Base-by-base conservation (phyloP, 441 rosid species). In the Cnidoscolus chayamansa region DNA sequence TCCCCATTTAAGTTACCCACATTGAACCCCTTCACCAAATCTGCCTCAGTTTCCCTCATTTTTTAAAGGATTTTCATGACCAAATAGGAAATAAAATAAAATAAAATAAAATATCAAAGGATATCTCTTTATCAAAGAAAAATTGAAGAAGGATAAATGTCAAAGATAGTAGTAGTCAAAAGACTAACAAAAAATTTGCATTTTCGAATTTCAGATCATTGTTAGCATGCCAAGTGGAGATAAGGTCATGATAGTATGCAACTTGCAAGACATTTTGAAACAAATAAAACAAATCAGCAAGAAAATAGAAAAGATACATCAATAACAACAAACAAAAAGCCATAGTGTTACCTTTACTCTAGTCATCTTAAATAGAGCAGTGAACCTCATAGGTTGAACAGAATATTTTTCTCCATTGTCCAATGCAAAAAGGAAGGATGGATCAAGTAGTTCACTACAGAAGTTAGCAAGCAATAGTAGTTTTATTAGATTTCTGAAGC, bases 371-470 rank as follows among this genome's bases (percentile, higher is more conserved):
- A 93, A 81, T 74, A 96, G 85, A 78, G 97, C 86, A 68, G 85
- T 81, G 72, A 96, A 88, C 80, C 97, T 91, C 97, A 90, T 87
- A 65, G 98, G 97, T 86, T 89, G 99, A 78, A 93, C 82, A 60
- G 87, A 85, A 80, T 86, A 90, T 81, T 85, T 96, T 81, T 91
- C 98, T 78, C 97, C 96, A 86, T 88, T 85, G 85, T 96, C 99
- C 91, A 86, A 81, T 72, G 97, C 90, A 83, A 93, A 96, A 74
- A 96, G 92, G 84, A 96, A 96, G 68, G 99, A 89, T 68, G 99
- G 94, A 87, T 93, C 99, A 75, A 96, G 98, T 74, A 96, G 83
- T 82, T 93, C 92, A 67, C 99, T 96, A 74, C 79, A 81, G 64
- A 79, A 80, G 72, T 82, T 72, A 61, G 65, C 78, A 77, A 74